Base-by-base conservation (phyloP, 176 grass and related monocot genomes). In the Triticum aestivum region DNA sequence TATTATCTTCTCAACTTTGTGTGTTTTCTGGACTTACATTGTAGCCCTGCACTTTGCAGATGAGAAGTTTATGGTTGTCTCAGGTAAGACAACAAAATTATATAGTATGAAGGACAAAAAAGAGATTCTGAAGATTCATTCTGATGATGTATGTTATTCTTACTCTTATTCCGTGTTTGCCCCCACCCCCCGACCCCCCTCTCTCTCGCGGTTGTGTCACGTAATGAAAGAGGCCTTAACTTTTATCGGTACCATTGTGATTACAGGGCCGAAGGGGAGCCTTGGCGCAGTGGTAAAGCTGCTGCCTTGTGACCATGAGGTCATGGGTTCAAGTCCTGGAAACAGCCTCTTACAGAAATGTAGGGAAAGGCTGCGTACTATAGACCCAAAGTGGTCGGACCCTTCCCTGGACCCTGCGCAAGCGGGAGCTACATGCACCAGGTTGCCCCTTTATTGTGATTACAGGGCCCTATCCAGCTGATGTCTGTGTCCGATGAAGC, bases 41-140 rank as follows among this genome's bases (percentile, higher is more conserved):
- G 82, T 65, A 32, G 68, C 35, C 35, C 23, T 59, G 33, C 42
- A 71, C 54, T 73, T 86, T 85, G 59, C 85, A 89, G 87, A 86
- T 68, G 90, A 83, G 79, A 92, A 85, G 73, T 63, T 89, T 69
- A 81, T 86, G 77, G 67, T 63, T 79, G 79, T 92, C 45, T 84
- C 83, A 86, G 88, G 86, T 87, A 92, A 86, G 70, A 83, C 21
- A 42, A 78, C 90, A 79, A 79, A 65, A 83, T 75, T 92, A 61
- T 81, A 86, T 21, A 76, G 79, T 35, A 56, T 89, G 80, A 35
- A 77, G 27, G 82, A 87, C 9, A 92, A 92, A 65, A 92, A 79
- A 34, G 90, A 92, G 78, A 30, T 83, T 52, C 69, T 63, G 39
- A 89, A 86, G 39, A 92, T 86, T 79, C 90, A 83, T 86, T 92